These are phyloP conservation scores for Acacia melanoxylon DNA, from an alignment of 306 rosid species.

Conservation along the genomic window DNA sequence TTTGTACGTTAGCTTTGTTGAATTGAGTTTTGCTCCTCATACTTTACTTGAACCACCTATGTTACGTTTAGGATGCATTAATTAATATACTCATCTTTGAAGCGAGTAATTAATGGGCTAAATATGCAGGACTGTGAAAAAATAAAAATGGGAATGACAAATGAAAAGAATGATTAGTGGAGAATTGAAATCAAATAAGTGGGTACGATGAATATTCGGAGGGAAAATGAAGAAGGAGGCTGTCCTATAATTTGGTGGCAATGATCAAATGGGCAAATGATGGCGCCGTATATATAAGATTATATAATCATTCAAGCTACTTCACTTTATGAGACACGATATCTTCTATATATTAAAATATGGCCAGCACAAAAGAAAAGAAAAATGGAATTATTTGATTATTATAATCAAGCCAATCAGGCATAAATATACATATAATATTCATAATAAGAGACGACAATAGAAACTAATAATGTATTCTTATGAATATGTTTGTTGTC, in stretches of 20 bases:
- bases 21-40: no score
- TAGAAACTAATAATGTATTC: no score
- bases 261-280: not conserved
- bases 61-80: no score
- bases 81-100: not conserved
- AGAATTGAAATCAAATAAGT: not conserved
- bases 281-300: not conserved
- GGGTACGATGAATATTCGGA: slow-evolving; percentile 7
- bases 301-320: not conserved
- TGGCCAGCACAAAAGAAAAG: not conserved
- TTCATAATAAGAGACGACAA: no score
- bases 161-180: not conserved
- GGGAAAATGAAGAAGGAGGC: not conserved
- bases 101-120: not conserved
- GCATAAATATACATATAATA: no score
- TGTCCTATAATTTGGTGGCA: not conserved
- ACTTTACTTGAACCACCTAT: no score
- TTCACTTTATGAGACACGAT: slow-evolving; percentile 17
- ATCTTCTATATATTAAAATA: not conserved
- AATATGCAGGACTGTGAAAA: not conserved
- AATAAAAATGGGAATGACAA: not conserved
- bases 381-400: not conserved
- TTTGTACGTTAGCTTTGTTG: not conserved
- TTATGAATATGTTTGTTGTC: no score
- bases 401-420: not conserved